Evolutionary conservation across 202 grass and related monocot genomes (phyloP).

Genomic region (Hordeum pubiflorum): DNA sequence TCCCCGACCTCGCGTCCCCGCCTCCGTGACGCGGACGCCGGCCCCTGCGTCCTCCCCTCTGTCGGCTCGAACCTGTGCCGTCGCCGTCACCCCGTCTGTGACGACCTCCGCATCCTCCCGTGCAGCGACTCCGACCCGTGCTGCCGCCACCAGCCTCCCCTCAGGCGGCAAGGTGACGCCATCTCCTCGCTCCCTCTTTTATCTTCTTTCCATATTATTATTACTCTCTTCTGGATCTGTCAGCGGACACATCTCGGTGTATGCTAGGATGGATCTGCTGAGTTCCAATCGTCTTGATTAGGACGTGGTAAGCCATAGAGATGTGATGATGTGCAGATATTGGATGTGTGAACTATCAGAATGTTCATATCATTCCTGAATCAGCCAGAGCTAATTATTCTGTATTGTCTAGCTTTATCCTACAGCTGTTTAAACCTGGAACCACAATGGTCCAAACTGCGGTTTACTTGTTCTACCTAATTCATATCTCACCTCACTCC

Average conservation of each 20-base stretch:
- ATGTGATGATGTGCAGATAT: not conserved
- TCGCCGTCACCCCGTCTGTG: not conserved
- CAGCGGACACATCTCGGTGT: not conserved
- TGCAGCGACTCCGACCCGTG: not conserved
- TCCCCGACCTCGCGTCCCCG: not conserved
- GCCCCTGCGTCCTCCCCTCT: not conserved
- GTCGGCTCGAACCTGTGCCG: not conserved
- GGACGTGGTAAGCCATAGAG: not conserved
- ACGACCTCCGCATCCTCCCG: not conserved
- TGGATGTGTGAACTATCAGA: not conserved
- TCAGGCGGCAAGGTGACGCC: not conserved
- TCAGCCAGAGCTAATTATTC: not conserved
- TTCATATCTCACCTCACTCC: not conserved
- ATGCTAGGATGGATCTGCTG: not conserved
- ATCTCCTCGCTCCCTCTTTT: not conserved
- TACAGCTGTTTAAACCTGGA: not conserved
- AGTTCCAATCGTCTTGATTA: not conserved
- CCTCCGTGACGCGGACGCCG: not conserved
- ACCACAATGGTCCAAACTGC: not conserved
- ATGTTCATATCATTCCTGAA: not conserved
- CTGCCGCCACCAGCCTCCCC: not conserved
- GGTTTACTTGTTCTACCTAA: too few species aligned
- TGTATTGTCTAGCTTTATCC: not conserved
- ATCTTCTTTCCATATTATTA: not conserved
- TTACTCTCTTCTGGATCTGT: not conserved